Base-by-base conservation (phyloP, 306 rosid genomes). In the Castanea crenata region DNA sequence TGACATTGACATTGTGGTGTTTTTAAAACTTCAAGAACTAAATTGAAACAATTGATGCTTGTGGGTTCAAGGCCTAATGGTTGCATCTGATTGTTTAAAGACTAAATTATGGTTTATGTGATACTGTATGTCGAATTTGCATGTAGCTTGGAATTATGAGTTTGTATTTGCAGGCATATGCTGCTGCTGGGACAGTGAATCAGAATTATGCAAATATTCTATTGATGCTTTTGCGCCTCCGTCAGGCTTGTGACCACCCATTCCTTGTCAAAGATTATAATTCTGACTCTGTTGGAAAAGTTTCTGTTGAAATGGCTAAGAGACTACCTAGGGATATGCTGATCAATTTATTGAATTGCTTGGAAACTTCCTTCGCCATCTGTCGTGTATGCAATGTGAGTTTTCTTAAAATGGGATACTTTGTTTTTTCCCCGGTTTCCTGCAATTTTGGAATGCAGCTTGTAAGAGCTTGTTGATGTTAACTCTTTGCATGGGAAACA, bases 201-300 rank as follows among this genome's bases (percentile, higher is more conserved):
- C 99, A 95, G 87, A 95, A 95, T 84, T 95, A 95, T 83, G 99
- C 99, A 73, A 95, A 93, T 88, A 95, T 95, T 84, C 93, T 95
- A 56, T 78, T 93, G 85, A 93, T 95, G 99, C 98, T 95, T 80
- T 83, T 93, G 78, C 99, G 98, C 74, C 98, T 95, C 73, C 94
- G 99, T 52, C 99, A 95, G 86, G 99, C 98, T 85, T 95, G 99
- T 80, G 98, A 95, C 76, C 99, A 95, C 61, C 99, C 99, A 1
- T 87, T 69, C 77, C 99, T 95, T 82, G 97, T 95, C 73, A 93
- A 93, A 84, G 96, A 92, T 73, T 88, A 79, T 86, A 76, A 82
- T 77, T 83, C 92, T 20, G 92, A 88, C 76, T 85, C 78, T 55
- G 89, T 89, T 49, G 97, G 98, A 64, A 89, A 87, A 78, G 83